Evolutionary conservation across 2,329 filamentous ascomycete genomes (phyloP), one percentile per base, ranked within the genome.

Genomic region (Phyllosticta citriasiana): DNA sequence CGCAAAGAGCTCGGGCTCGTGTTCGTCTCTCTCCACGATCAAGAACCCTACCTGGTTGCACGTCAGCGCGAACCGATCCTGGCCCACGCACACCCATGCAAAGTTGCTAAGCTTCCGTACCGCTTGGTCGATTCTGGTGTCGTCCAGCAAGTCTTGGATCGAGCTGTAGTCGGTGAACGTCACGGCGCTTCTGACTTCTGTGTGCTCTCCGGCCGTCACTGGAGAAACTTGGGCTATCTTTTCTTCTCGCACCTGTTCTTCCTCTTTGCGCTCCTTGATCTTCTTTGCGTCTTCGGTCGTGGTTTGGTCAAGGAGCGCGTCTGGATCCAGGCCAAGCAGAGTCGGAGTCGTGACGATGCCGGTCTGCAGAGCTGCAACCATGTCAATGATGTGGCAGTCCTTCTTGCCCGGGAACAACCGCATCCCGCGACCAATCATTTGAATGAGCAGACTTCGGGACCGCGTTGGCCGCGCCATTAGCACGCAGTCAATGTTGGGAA

Each of bases 351-450:
- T 95, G 2, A 96, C 83, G 57, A 99, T 89, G 4, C 94, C 94
- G 0, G 86, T 88, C 57, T 86, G 85, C 24, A 97, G 78, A 47
- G 86, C 91, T 0, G 92, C 88, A 0, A 97, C 94, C 85, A 99
- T 91, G 73, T 99, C 94, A 68, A 99, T 95, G 63, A 99, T 81
- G 72, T 97, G 94, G 67, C 94, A 99, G 69, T 97, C 84, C 50
- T 86, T 77, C 74, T 99, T 99, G 12, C 83, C 88, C 0, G 86
- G 79, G 71, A 90, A 82, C 50, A 97, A 77, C 52, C 94, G 85
- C 84, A 99, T 89, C 4, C 94, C 94, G 67, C 94, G 84, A 0
- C 94, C 94, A 64, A 99, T 96, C 94, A 99, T 99, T 74, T 99
- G 94, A 0, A 97, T 85, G 1, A 99, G 83, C 2, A 99, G 78